Percentiles rank a stretch among this genome's conserved stretches.
Evolutionary conservation across 1,139 yeast genomes (phyloP).

Genomic region (Pichia sp.): DNA sequence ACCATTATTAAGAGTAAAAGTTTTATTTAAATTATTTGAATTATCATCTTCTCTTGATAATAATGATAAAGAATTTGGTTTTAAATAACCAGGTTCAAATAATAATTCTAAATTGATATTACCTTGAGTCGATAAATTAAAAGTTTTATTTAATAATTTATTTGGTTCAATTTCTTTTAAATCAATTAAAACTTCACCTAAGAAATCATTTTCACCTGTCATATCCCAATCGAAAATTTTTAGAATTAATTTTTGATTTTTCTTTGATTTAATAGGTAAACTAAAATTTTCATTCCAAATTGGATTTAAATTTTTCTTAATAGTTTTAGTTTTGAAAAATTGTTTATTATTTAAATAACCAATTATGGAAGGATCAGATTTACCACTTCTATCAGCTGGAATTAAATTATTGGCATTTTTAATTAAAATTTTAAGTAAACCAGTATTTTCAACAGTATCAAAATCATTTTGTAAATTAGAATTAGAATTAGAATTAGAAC

Average conservation of each 20-base stretch:
- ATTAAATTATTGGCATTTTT: conserved; percentile 45
- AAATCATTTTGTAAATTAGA: conserved; percentile 19
- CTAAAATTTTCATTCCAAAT: conserved; percentile 57
- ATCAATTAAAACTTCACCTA: conserved; percentile 49
- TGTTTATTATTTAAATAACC: conserved; percentile 48
- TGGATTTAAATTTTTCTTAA: conserved; percentile 63
- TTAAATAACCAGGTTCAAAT: conserved; percentile 60
- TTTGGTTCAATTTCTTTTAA: conserved; percentile 42
- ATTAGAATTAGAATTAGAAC: too few species aligned
- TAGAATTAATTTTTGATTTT: conserved; percentile 42
- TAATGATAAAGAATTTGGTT: conserved; percentile 39
- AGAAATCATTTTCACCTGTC: conserved; percentile 55
- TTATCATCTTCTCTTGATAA: not conserved
- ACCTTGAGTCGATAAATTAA: conserved; percentile 57
- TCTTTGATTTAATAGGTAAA: conserved; percentile 57
- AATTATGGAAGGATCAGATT: conserved; percentile 61
- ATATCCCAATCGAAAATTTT: conserved; percentile 71
- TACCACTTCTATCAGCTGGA: conserved; percentile 64
- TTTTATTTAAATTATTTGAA: conserved; percentile 25
- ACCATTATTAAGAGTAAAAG: conserved; percentile 11
- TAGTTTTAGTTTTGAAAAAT: conserved; percentile 49
- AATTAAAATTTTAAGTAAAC: conserved; percentile 48
- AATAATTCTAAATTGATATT: conserved; percentile 42
- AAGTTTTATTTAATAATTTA: conserved; percentile 38
- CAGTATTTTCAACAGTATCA: conserved; percentile 64